Base-by-base conservation (phyloP, 257 asterid species). In the Plantago elongata region DNA sequence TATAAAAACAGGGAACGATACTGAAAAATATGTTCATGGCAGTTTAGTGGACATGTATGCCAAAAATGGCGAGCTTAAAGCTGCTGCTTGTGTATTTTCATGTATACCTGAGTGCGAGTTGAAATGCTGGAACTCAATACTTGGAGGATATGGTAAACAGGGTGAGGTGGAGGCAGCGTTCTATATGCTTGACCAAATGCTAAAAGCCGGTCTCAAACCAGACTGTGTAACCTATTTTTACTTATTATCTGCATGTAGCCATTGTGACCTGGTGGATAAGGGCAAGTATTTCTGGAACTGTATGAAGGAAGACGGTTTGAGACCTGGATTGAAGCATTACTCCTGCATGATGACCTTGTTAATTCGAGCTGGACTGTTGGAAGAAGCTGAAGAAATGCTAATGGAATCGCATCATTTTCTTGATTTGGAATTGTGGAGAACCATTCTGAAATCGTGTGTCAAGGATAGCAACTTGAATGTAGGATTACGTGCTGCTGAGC, bases 81-180 rank as follows among this genome's bases (percentile, higher is more conserved):
- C 92, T 11, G 90, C 96, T 30, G 64, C 70, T 17, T 40, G 37
- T 61, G 56, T 61, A 60, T 79, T 91, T 69, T 81, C 83, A 13
- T 48, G 63, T 18, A 54, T 70, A 43, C 60, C 29, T 1, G 42
- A 44, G 13, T 71, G 74, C 27, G 95, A 91, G 67, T 61, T 88
- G 17, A 78, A 56, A 84, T 91, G 92, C 79, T 91, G 92, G 95
- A 91, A 91, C 80, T 75, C 96, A 1, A 70, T 88, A 83, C 84
- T 88, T 17, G 83, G 85, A 13, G 98, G 94, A 64, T 88, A 77
- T 54, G 67, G 90, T 54, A 79, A 86, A 67, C 90, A 86, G 45
- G 96, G 98, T 47, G 74, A 78, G 76, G 81, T 90, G 7, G 57
- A 74, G 11, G 76, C 77, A 55, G 94, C 94, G 1, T 81, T 91